phyloP scores from a whole-genome alignment of 306 rosid genomes.

The Quercus bicolor region DNA sequence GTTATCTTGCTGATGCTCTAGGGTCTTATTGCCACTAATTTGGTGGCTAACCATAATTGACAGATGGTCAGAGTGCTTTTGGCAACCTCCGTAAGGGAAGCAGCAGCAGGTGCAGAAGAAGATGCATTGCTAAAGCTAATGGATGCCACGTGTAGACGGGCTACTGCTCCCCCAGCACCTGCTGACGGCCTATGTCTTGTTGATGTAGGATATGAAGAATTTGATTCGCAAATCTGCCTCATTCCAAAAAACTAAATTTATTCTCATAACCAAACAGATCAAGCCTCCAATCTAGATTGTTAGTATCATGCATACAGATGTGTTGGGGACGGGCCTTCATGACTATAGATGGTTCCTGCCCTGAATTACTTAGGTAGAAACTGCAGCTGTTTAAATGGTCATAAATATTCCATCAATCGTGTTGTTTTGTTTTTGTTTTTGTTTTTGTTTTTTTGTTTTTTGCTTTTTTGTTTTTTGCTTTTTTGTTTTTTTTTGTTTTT shows the following conservation, averaged over 20 bases:
- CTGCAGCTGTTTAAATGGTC: background rate
- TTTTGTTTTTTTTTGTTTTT: background rate
- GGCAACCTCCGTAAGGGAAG: conserved; percentile 90
- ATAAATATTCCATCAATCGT: background rate
- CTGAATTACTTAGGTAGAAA: background rate
- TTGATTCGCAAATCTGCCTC: conserved; percentile 48
- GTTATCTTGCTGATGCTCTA: background rate
- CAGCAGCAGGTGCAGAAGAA: conserved; percentile 87
- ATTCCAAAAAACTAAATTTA: conserved; percentile 34
- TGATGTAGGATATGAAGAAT: conserved; percentile 82
- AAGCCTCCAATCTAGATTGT: background rate
- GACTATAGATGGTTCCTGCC: no score
- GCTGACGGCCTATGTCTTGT: conserved; percentile 85
- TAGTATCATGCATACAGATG: background rate
- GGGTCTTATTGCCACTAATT: background rate
- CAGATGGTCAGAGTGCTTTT: conserved; percentile 96
- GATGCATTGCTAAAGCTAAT: conserved; percentile 71
- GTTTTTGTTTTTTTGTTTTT: no score
- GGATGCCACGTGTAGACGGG: conserved; percentile 90
- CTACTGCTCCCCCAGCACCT: conserved; percentile 97
- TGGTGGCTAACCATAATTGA: conserved; percentile 19
- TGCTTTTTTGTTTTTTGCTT: no score
- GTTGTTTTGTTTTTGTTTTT: background rate
- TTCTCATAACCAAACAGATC: background rate
- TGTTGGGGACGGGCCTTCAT: no score